A percentile compares a stretch with the other conserved stretches of the same genome.
These are phyloP conservation scores for Hypericum androsaemum DNA, from an alignment of 345 rosid genomes.

Conservation along the genomic window DNA sequence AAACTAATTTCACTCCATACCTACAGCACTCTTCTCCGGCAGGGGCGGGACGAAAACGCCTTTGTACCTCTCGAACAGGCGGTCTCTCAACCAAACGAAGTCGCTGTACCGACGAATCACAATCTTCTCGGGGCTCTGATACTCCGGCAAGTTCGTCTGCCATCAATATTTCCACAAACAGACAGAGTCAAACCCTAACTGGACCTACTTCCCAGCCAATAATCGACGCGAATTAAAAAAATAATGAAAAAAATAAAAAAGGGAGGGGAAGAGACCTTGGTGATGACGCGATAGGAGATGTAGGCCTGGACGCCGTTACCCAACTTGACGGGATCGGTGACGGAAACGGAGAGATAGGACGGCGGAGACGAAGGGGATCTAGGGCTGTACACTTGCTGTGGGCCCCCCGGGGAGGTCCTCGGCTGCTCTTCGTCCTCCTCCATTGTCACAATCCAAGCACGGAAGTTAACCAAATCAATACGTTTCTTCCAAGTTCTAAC, in stretches of 20 bases:
- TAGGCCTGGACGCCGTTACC: constrained; percentile 97
- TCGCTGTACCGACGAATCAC: constrained; percentile 93
- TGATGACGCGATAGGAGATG: constrained; percentile 87
- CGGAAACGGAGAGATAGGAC: constrained; percentile 63
- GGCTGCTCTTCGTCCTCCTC: constrained; percentile 42
- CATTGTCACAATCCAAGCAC: background rate
- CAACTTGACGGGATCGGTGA: constrained; percentile 92
- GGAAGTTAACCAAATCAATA: too few species aligned
- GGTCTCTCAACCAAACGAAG: constrained; percentile 88
- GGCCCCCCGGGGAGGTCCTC: constrained; percentile 53
- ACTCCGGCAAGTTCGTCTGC: constrained; percentile 78
- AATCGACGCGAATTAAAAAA: background rate
- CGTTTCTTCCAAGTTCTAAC: too few species aligned
- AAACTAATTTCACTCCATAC: constrained; percentile 23
- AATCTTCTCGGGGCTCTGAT: constrained; percentile 90
- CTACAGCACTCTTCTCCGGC: constrained; percentile 98
- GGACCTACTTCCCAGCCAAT: too few species aligned
- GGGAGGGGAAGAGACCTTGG: constrained; percentile 43
- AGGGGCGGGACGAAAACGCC: constrained; percentile 92
- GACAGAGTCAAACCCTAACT: constrained; percentile 1
- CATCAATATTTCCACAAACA: constrained; percentile 10
- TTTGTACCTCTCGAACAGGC: constrained; percentile 76
- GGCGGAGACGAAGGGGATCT: constrained; percentile 77
- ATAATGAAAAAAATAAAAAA: background rate
- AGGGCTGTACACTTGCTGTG: constrained; percentile 52